Percentiles rank a stretch among this genome's conserved stretches.
Evolutionary conservation across 176 grass and related monocot genomes (phyloP).

Genomic region (Rhipidocladum racemiflorum): DNA sequence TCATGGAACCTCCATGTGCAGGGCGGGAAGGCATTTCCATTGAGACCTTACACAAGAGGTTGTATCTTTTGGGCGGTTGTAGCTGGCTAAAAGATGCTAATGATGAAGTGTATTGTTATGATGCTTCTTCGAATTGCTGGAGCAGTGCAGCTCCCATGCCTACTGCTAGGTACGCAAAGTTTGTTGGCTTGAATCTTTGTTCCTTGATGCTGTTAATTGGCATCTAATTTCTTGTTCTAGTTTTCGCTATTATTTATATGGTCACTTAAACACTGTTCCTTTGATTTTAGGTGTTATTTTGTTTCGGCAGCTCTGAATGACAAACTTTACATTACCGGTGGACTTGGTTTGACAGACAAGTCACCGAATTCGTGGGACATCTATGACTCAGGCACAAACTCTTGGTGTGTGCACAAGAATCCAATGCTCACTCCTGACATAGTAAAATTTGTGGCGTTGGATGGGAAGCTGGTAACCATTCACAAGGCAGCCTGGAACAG

Average conservation of each 20-base stretch:
- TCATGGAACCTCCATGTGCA: conserved; percentile 48
- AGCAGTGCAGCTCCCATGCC: conserved; percentile 55
- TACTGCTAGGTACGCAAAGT: conserved; percentile 52
- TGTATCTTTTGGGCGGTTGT: conserved; percentile 82
- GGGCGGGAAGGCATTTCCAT: conserved; percentile 51
- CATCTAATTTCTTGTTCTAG: neutral
- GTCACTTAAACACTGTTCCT: neutral
- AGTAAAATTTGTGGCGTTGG: conserved; percentile 53
- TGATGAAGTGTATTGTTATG: conserved; percentile 67
- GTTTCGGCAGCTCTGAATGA: conserved; percentile 45
- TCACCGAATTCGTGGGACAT: conserved; percentile 80
- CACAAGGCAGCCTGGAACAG: conserved; percentile 55
- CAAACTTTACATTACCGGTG: conserved; percentile 59
- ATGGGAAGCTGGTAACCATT: conserved; percentile 58
- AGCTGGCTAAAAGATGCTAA: conserved; percentile 38
- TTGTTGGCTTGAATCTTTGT: neutral
- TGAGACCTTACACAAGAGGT: conserved; percentile 51
- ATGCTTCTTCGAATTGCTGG: conserved; percentile 59
- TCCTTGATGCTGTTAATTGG: neutral
- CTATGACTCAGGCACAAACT: conserved; percentile 49
- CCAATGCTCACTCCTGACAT: conserved; percentile 59
- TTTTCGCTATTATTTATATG: neutral
- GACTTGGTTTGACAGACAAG: conserved; percentile 44
- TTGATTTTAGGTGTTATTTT: conserved; percentile 59
- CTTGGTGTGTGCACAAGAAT: conserved; percentile 57